Conservation (phyloP, 2,329 filamentous ascomycete genomes). For the Sporothrix inflata region DNA sequence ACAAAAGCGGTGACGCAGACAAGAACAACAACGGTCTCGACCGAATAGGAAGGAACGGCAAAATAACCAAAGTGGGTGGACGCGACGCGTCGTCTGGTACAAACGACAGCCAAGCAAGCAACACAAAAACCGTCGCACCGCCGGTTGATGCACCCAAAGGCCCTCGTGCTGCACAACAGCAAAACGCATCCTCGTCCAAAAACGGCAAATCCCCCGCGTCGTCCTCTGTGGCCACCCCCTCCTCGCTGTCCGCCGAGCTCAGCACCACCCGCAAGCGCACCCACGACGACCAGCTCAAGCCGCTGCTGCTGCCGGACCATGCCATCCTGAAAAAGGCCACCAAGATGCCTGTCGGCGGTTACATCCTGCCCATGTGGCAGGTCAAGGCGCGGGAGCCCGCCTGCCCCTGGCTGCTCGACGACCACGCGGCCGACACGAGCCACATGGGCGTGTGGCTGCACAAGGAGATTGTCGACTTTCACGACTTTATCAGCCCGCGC, state of each 20-base stretch:
- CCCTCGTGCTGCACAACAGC: conserved; percentile 23
- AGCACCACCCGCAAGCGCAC: conserved; percentile 70
- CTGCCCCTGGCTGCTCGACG: conserved; percentile 68
- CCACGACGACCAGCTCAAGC: conserved; percentile 67
- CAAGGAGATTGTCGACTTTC: conserved; percentile 88
- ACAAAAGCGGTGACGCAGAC: conserved; percentile 12
- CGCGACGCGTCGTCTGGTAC: neutral
- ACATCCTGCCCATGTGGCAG: conserved; percentile 58
- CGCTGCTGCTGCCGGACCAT: conserved; percentile 49
- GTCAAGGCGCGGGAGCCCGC: conserved; percentile 47
- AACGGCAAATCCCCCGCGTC: neutral
- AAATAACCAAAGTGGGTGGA: neutral
- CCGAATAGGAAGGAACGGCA: conserved; percentile 22
- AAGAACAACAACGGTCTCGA: neutral
- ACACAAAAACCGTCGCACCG: neutral
- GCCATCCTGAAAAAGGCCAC: conserved; percentile 55
- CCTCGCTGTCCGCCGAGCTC: conserved; percentile 23
- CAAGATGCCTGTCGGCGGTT: conserved; percentile 55
- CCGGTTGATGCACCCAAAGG: conserved; percentile 28
- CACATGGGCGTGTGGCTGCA: conserved; percentile 69
- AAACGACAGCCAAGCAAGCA: conserved; percentile 15
- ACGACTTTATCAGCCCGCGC: conserved; percentile 77
- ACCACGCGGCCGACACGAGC: conserved; percentile 50
- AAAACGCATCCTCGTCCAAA: neutral
- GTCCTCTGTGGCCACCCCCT: neutral